Conservation (phyloP, 257 asterid genomes). For the Avicennia marina region DNA sequence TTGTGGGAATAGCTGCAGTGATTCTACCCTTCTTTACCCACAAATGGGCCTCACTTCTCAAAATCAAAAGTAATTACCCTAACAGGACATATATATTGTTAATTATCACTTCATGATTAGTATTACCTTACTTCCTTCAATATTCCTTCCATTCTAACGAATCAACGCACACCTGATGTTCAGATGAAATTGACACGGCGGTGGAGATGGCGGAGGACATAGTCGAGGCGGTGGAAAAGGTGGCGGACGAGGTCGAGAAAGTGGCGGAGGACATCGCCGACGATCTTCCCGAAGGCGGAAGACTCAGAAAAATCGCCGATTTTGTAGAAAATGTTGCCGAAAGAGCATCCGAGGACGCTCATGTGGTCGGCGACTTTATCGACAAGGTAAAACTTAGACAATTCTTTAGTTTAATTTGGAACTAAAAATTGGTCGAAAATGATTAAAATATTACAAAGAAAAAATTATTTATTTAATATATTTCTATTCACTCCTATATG, state of each 20-base stretch:
- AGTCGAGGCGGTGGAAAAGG: constrained; percentile 49
- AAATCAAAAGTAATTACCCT: too few relatives aligned
- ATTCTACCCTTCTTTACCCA: too few relatives aligned
- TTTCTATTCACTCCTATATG: too few relatives aligned
- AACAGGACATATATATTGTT: too few relatives aligned
- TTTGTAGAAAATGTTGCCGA: constrained; percentile 52
- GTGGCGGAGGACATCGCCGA: constrained; percentile 51
- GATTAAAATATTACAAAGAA: background rate
- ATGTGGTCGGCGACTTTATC: constrained; percentile 39
- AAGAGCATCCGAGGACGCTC: constrained; percentile 43
- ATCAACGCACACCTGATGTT: too few relatives aligned
- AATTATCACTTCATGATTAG: too few relatives aligned
- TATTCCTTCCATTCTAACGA: too few relatives aligned
- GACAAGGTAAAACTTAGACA: constrained; percentile 55
- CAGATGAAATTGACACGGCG: constrained; percentile 51
- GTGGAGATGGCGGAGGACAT: constrained; percentile 55
- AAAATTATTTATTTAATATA: background rate
- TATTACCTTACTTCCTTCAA: too few relatives aligned
- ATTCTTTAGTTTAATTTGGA: too few relatives aligned
- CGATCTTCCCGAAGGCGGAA: constrained; percentile 44
- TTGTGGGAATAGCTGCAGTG: too few relatives aligned
- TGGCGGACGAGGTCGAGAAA: constrained; percentile 50
- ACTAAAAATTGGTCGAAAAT: too few relatives aligned
- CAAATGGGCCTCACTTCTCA: too few relatives aligned
- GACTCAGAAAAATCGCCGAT: constrained; percentile 31